These are phyloP conservation scores for Boletus bicolor DNA, from an alignment of 768 basidiomycete species.

Conservation along the genomic window DNA sequence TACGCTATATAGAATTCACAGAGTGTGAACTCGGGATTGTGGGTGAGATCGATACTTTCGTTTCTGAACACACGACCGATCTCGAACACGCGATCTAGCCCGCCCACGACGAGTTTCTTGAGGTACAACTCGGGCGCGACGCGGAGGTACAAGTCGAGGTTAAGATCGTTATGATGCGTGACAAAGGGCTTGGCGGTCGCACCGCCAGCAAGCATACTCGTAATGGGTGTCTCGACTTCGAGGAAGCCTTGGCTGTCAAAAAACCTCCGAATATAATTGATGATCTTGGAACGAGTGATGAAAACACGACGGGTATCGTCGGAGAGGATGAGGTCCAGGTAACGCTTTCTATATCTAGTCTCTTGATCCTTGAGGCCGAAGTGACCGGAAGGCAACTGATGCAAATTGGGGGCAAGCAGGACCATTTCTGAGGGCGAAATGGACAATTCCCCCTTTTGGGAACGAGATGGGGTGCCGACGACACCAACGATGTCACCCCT, in stretches of 20 bases:
- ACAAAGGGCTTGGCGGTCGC: slow-evolving; percentile 99
- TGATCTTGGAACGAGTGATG: slow-evolving; percentile 80
- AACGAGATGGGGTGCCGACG: slow-evolving; percentile 82
- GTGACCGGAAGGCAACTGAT: slow-evolving; percentile 89
- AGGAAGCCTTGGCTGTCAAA: slow-evolving; percentile 90
- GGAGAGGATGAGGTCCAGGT: slow-evolving; percentile 96
- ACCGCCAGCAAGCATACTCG: slow-evolving; percentile 92
- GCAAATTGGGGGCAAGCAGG: slow-evolving; percentile 93
- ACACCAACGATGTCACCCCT: slow-evolving; percentile 97
- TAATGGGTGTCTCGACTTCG: slow-evolving; percentile 99
- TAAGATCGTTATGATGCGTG: slow-evolving; percentile 98
- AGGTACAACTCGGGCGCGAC: slow-evolving; percentile 97
- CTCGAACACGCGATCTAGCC: slow-evolving; percentile 96
- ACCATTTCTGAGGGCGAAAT: slow-evolving; percentile 77
- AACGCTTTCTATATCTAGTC: slow-evolving; percentile 96
- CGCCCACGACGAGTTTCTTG: slow-evolving; percentile 96
- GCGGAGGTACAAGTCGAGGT: slow-evolving; percentile 94
- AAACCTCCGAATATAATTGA: slow-evolving; percentile 92
- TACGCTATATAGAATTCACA: slow-evolving; percentile 99
- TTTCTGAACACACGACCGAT: slow-evolving; percentile 98
- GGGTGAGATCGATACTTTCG: slow-evolving; percentile 97
- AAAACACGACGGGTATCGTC: slow-evolving; percentile 87
- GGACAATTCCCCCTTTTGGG: slow-evolving; percentile 93
- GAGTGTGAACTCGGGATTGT: slow-evolving; percentile 99
- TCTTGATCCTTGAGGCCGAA: slow-evolving; percentile 98